These are phyloP conservation scores for Effrenium voratum DNA, from an alignment of 73 alveolate genomes.

Conservation along the genomic window DNA sequence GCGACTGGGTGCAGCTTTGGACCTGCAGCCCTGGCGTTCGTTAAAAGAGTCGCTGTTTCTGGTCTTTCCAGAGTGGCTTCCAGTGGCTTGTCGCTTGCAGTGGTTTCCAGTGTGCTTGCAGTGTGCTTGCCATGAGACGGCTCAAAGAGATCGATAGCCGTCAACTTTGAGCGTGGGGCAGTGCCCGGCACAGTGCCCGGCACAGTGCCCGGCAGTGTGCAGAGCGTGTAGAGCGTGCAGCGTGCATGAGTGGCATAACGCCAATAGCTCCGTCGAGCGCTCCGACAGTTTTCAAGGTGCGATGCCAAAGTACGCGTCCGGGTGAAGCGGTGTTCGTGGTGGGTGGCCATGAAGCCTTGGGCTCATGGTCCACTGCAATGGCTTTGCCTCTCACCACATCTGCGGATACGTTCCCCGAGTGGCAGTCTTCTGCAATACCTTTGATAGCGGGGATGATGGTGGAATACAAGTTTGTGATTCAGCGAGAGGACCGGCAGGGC, in stretches of 20 bases:
- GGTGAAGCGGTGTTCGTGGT: slow-evolving; percentile 72
- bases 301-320: slow-evolving; percentile 49
- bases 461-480: slow-evolving; percentile 59
- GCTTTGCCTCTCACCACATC: slow-evolving; percentile 45
- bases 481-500: slow-evolving; percentile 52
- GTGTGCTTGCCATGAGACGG: too few relatives aligned
- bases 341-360: slow-evolving; percentile 76
- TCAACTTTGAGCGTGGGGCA: too few relatives aligned
- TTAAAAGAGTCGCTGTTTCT: too few relatives aligned
- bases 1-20: slow-evolving; percentile 70
- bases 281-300: slow-evolving; percentile 35
- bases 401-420: slow-evolving; percentile 36
- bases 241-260: too few relatives aligned
- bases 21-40: slow-evolving; percentile 26
- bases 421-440: slow-evolving; percentile 46
- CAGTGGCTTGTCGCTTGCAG: too few relatives aligned
- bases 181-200: too few relatives aligned
- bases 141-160: too few relatives aligned
- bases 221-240: too few relatives aligned
- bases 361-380: slow-evolving; percentile 65
- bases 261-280: too few relatives aligned
- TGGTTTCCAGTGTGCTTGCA: too few relatives aligned
- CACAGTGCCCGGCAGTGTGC: too few relatives aligned
- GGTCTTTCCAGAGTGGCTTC: too few relatives aligned
- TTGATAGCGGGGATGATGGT: slow-evolving; percentile 43